These are phyloP conservation scores for Ganoderma leucocontextum DNA, from an alignment of 1,284 basidiomycete genomes.

Conservation along the genomic window DNA sequence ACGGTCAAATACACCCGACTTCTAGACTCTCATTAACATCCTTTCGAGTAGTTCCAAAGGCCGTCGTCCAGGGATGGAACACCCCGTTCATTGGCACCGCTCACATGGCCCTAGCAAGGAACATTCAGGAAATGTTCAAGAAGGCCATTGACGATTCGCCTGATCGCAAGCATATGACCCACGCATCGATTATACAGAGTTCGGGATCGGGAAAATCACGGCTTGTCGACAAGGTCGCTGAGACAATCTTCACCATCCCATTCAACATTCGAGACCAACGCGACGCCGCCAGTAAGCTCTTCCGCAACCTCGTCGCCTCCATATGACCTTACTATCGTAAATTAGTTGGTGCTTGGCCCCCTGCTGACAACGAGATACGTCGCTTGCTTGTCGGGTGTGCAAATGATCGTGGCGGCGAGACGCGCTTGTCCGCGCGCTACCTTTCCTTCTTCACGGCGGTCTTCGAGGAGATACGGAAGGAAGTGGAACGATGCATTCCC, in stretches of 20 bases:
- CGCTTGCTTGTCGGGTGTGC: background rate
- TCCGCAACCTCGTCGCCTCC: background rate
- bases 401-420: background rate
- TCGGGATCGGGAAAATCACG: conserved; percentile 48
- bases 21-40: background rate
- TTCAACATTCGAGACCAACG: conserved; percentile 35
- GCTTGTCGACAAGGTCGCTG: conserved; percentile 59
- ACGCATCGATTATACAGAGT: conserved; percentile 31
- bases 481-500: background rate
- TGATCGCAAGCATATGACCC: background rate
- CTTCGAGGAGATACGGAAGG: background rate
- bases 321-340: background rate
- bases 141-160: background rate
- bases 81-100: background rate
- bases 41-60: background rate
- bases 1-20: background rate
- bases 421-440: background rate
- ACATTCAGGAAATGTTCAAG: background rate
- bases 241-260: conserved; percentile 53
- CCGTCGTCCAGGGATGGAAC: background rate
- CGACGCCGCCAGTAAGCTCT: background rate
- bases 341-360: background rate
- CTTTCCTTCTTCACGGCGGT: background rate
- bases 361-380: background rate
- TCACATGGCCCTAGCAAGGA: background rate